Base-by-base conservation (phyloP, 1,284 basidiomycete genomes). In the Retiboletus flavoniger region DNA sequence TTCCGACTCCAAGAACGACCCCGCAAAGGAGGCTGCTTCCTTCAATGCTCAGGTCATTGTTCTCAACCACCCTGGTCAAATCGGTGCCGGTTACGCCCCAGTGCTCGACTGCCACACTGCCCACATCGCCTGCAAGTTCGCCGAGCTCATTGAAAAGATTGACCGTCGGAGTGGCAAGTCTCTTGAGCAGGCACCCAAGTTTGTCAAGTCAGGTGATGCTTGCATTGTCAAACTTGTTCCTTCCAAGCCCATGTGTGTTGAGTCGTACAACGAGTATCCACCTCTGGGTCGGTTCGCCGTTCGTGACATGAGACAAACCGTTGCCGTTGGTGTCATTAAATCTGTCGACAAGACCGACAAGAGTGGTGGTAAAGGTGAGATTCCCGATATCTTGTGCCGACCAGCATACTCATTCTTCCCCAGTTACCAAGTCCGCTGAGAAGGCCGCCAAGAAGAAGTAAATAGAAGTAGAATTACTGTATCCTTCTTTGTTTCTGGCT, bases 21-120 rank as follows among this genome's bases (percentile, higher is more conserved):
- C 96, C 70, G 93, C 97, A 64, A 95, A 94, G 87, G 96, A 98
- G 82, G 94, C 97, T 66, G 94, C 93, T 63, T 98, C 95, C 58
- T 99, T 99, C 93, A 96, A 91, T 78, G 96, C 96, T 64, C 96
- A 99, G 85, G 97, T 99, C 82, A 99, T 99, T 75, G 93, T 99
- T 75, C 91, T 99, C 77, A 99, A 99, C 87, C 97, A 99, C 89
- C 97, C 97, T 60, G 97, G 97, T 83, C 97, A 99, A 79, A 98
- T 99, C 74, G 91, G 93, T 79, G 93, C 93, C 69, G 94, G 94
- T 66, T 96, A 97, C 76, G 93, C 96, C 52, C 96, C 96, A 58
- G 96, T 99, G 59, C 89, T 99, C 67, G 96, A 99, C 83, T 99
- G 96, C 82, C 96, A 99, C 89, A 99, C 96, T 63, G 95, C 96